Conservation (phyloP, 2,329 filamentous ascomycete genomes). For the Clathrospora elynae region DNA sequence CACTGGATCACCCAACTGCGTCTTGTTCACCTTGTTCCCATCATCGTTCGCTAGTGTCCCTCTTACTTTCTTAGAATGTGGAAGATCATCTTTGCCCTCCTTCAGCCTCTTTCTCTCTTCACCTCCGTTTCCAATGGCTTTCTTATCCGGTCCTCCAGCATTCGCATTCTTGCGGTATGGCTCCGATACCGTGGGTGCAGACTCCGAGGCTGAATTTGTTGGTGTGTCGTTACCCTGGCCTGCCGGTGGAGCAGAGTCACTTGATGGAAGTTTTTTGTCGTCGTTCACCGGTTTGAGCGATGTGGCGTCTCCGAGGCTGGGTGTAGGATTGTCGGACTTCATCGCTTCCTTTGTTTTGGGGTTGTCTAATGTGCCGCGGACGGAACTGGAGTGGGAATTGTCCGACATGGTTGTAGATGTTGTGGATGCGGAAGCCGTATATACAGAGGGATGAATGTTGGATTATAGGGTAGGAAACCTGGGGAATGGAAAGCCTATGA, state of each 20-base stretch:
- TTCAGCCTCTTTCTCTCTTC: not conserved
- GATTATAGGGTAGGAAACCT: not conserved
- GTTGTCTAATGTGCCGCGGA: conserved; percentile 40
- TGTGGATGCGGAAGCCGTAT: conserved; percentile 11
- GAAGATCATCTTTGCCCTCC: conserved; percentile 13
- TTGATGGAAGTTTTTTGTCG: conserved; percentile 20
- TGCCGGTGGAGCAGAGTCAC: conserved; percentile 18
- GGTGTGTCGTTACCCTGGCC: conserved; percentile 8
- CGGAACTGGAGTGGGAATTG: conserved; percentile 29
- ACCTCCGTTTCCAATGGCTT: conserved; percentile 5
- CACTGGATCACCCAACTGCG: conserved; percentile 37
- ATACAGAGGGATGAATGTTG: not conserved
- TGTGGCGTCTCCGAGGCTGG: conserved; percentile 33
- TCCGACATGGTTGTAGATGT: conserved; percentile 15
- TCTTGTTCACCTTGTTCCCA: conserved; percentile 30
- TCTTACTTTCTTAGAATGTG: conserved; percentile 33
- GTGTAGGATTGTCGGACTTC: conserved; percentile 16
- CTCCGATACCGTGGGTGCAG: conserved; percentile 12
- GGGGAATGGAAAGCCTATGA: too few relatives aligned
- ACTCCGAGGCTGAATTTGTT: conserved; percentile 8
- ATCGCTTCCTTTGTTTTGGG: conserved; percentile 34
- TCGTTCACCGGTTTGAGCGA: conserved; percentile 28
- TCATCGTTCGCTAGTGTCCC: conserved; percentile 31
- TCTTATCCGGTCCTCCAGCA: conserved; percentile 10
- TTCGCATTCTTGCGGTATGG: conserved; percentile 10